A percentile compares a stretch with the other conserved stretches of the same genome.
Evolutionary conservation across 768 basidiomycete genomes (phyloP).

Genomic region (Candolleomyces aberdarensis): DNA sequence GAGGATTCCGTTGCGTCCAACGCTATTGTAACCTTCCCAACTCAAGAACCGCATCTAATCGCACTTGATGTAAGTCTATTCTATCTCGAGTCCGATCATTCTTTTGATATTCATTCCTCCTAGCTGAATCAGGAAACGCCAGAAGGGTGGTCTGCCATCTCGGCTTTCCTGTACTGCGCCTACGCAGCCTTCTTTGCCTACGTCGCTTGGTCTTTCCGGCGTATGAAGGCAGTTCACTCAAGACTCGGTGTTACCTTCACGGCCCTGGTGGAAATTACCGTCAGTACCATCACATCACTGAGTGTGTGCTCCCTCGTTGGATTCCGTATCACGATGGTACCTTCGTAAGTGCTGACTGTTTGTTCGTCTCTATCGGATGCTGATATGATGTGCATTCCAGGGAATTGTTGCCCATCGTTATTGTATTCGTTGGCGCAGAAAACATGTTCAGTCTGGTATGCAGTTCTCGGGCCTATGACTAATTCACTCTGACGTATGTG

Average conservation of each 20-base stretch:
- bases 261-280: constrained; percentile 85
- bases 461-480: constrained; percentile 11
- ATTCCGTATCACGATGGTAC: constrained; percentile 86
- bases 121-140: constrained; percentile 50
- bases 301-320: constrained; percentile 90
- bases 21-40: constrained; percentile 25
- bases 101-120: constrained; percentile 8
- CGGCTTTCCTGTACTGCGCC: constrained; percentile 69
- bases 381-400: constrained; percentile 31
- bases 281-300: constrained; percentile 90
- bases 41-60: constrained; percentile 39
- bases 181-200: constrained; percentile 76
- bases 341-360: constrained; percentile 53
- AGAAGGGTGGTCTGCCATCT: constrained; percentile 56
- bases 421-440: constrained; percentile 93
- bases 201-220: constrained; percentile 70
- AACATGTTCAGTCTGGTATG: constrained; percentile 94
- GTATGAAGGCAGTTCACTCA: constrained; percentile 85
- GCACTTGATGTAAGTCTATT: constrained; percentile 40
- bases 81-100: neutral
- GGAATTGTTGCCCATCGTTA: constrained; percentile 89
- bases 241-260: constrained; percentile 90
- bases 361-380: neutral
- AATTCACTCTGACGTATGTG: constrained; percentile 23
- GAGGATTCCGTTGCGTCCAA: constrained; percentile 32